Percentiles rank a stretch among this genome's conserved stretches.
phyloP scores from a whole-genome alignment of 1,139 yeast species.

The Kurtzmaniella quercitrusa region DNA sequence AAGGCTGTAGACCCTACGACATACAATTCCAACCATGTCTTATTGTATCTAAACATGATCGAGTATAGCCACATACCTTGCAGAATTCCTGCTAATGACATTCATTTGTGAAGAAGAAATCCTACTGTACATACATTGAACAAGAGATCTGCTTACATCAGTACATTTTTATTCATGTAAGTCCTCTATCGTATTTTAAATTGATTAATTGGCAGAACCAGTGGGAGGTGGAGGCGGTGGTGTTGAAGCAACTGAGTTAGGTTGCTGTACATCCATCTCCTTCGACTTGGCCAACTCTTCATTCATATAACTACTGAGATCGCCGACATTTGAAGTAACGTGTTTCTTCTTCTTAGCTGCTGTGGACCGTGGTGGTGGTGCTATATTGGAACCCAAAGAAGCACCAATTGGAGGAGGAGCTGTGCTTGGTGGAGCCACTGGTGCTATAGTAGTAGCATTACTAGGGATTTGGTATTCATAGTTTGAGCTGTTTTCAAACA shows the following conservation, averaged over 20 bases:
- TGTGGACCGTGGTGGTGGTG: slow-evolving; percentile 19
- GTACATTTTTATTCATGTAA: no score
- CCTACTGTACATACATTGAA: no score
- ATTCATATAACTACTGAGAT: slow-evolving; percentile 39
- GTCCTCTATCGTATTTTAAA: background rate
- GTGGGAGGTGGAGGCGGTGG: slow-evolving; percentile 34
- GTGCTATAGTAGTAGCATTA: slow-evolving; percentile 3
- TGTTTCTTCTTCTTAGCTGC: slow-evolving; percentile 26
- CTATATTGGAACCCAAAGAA: slow-evolving; percentile 10
- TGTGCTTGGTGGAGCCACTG: slow-evolving; percentile 12
- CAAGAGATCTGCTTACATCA: no score
- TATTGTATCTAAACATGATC: no score
- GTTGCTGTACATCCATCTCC: slow-evolving; percentile 22
- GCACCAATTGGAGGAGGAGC: slow-evolving; percentile 2
- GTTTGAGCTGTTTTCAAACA: slow-evolving; percentile 28
- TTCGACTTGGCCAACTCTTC: slow-evolving; percentile 44
- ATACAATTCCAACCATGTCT: no score
- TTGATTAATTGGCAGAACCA: background rate
- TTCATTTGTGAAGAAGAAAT: no score
- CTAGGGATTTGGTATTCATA: slow-evolving; percentile 11
- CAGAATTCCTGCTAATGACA: no score
- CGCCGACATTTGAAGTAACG: slow-evolving; percentile 19
- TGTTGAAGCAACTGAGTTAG: slow-evolving; percentile 7
- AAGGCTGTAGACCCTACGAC: no score
- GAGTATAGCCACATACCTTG: no score